A percentile compares a stretch with the other conserved stretches of the same genome.
Conservation (phyloP, 768 basidiomycete genomes). For the Rhizopogon sp. region DNA sequence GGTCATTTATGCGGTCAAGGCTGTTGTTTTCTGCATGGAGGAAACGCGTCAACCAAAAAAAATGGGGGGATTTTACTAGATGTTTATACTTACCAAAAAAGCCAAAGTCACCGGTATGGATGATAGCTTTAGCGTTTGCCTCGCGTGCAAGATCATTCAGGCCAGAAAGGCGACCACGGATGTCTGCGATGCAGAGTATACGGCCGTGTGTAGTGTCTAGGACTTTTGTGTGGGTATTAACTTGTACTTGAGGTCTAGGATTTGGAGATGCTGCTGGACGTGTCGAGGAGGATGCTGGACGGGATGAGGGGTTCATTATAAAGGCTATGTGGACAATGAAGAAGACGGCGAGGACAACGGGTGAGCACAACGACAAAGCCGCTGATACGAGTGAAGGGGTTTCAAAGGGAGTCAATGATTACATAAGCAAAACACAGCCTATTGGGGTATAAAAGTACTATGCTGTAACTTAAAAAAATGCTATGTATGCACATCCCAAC, state of each 20-base stretch:
- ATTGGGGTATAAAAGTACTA: too few species aligned
- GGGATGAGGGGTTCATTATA: constrained; percentile 50
- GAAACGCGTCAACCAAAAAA: constrained; percentile 13
- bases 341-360: constrained; percentile 12
- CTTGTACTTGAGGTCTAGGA: constrained; percentile 39
- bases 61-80: neutral
- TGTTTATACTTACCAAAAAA: constrained; percentile 70
- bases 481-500: too few species aligned
- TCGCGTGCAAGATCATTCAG: constrained; percentile 90
- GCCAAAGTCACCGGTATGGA: constrained; percentile 99
- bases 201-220: constrained; percentile 79
- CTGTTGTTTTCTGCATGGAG: constrained; percentile 59
- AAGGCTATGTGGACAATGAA: constrained; percentile 13
- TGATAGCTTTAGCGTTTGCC: constrained; percentile 84
- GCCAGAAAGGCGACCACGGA: constrained; percentile 79
- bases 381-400: constrained; percentile 6
- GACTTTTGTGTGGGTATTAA: constrained; percentile 76
- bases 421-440: neutral
- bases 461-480: too few species aligned
- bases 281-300: constrained; percentile 58
- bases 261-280: constrained; percentile 55
- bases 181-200: constrained; percentile 93
- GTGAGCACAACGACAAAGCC: constrained; percentile 1
- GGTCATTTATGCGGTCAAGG: constrained; percentile 88
- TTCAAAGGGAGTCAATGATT: constrained; percentile 3